Conservation (phyloP, 2,329 filamentous ascomycete genomes). For the Nemania bipapillata region DNA sequence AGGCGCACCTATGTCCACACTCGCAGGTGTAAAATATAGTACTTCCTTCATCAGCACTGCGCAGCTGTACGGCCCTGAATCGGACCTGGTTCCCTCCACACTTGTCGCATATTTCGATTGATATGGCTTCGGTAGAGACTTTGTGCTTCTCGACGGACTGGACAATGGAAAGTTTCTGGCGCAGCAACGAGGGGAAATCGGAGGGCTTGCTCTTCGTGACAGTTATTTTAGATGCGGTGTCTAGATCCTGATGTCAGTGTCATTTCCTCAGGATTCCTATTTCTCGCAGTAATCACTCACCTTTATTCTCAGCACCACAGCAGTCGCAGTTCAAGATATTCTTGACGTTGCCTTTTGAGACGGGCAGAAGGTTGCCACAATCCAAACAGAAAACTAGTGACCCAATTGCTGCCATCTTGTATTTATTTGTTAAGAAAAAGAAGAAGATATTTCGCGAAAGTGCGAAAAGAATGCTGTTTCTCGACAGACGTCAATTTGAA, state of each 20-base stretch:
- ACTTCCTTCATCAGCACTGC: slow-evolving; percentile 93
- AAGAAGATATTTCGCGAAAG: not conserved
- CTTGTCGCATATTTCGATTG: slow-evolving; percentile 77
- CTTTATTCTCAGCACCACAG: slow-evolving; percentile 86
- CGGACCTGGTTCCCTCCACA: slow-evolving; percentile 85
- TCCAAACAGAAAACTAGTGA: slow-evolving; percentile 92
- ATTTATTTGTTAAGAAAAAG: not conserved
- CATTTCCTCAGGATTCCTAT: not conserved
- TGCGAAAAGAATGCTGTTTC: not conserved
- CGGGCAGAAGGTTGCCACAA: slow-evolving; percentile 89
- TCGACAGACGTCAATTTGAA: not conserved
- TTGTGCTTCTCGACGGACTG: slow-evolving; percentile 83
- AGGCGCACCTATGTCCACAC: slow-evolving; percentile 81
- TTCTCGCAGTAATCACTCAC: slow-evolving; percentile 58
- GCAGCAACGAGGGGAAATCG: slow-evolving; percentile 89
- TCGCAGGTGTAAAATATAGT: slow-evolving; percentile 89
- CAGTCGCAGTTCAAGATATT: slow-evolving; percentile 83
- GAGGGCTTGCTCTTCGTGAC: slow-evolving; percentile 86
- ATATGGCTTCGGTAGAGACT: slow-evolving; percentile 74
- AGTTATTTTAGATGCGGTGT: slow-evolving; percentile 79
- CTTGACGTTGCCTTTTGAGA: slow-evolving; percentile 79
- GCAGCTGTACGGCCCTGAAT: slow-evolving; percentile 85
- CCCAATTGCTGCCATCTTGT: slow-evolving; percentile 84
- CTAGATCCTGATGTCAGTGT: slow-evolving; percentile 55
- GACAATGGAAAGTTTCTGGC: slow-evolving; percentile 86